Evolutionary conservation across 371 early-diverging fungal genomes (phyloP), one percentile per base, ranked within the genome.

Genomic region (Mucor plumbeus): DNA sequence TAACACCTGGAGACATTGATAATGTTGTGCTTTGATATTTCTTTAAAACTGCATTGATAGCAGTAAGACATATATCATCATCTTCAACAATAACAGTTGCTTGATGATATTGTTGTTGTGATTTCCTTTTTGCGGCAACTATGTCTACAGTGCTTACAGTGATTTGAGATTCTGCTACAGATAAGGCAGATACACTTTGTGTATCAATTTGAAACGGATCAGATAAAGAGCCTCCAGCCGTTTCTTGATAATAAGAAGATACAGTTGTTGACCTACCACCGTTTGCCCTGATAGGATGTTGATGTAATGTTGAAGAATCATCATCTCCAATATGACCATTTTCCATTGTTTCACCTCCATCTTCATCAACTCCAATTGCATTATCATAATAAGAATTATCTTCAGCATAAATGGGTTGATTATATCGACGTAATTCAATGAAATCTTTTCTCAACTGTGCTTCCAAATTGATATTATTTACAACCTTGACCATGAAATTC

Each of bases 401-500:
- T 1, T 48, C 48, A 15, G 56, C 31, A 48, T 64, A 55, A n/a
- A 21, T 53, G 6, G 70, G 53, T n/a, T 58, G 61, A 31, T 64
- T 38, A 58, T 65, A 68, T 19, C 59, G 34, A 7, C 73, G 48
- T 9, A 72, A 59, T 10, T 63, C 69, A 17, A 68, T 63, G 35
- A 72, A 72, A 19, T 68, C 66, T 15, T 65, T 69, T 47, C 69
- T 50, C 34, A 72, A 47, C 17, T 72, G 73, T 1, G 92, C 90
- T 70, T 97, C 97, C 33, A 95, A 80, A 65, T 88, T 85, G 40
- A 96, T 85, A 70, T 91, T 92, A 72, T 95, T 91, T 0, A 91
- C 92, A 7, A 93, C 90, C 69, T 90, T 90, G 5, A 93, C 87
- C 83, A 95, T 89, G 34, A 98, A 81, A 17, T 88, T 85, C 36